Percentiles rank a stretch among this genome's conserved stretches.
Conservation (phyloP, 768 basidiomycete species). For the Calocera cornea region DNA sequence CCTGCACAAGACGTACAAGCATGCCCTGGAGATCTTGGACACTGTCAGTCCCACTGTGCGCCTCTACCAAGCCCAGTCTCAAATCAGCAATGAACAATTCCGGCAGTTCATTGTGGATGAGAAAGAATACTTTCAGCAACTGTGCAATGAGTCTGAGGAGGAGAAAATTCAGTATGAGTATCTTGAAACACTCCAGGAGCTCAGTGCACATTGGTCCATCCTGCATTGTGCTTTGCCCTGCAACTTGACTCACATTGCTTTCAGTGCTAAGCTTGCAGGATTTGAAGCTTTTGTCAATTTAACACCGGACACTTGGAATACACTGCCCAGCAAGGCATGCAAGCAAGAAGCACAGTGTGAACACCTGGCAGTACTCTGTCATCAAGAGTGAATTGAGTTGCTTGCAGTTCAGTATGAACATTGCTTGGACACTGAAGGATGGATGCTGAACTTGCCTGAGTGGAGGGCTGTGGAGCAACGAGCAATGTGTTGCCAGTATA, state of each 20-base stretch:
- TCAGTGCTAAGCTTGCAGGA: not conserved
- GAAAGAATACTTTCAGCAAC: slow-evolving; percentile 7
- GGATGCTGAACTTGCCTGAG: not conserved
- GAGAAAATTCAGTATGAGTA: slow-evolving; percentile 9
- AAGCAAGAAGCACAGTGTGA: not conserved
- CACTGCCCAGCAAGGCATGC: not conserved
- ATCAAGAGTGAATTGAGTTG: not conserved
- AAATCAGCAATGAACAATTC: slow-evolving; percentile 9
- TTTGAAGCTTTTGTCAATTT: not conserved
- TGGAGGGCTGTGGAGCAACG: not conserved
- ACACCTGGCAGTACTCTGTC: not conserved
- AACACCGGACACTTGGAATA: not conserved
- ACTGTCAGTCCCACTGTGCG: slow-evolving; percentile 9
- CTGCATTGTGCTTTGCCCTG: too few species aligned
- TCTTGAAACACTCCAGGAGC: slow-evolving; percentile 8
- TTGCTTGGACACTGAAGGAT: not conserved
- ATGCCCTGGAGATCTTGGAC: slow-evolving; percentile 8
- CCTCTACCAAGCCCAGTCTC: not conserved
- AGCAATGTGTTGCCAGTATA: not conserved
- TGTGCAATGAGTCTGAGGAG: slow-evolving; percentile 10
- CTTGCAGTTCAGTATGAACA: not conserved
- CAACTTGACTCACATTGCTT: too few species aligned
- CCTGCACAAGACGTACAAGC: slow-evolving; percentile 4
- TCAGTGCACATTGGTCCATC: too few species aligned
- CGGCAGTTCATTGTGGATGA: too few species aligned